Conservation (phyloP, 768 basidiomycete genomes). For the Rhodotorula toruloides region DNA sequence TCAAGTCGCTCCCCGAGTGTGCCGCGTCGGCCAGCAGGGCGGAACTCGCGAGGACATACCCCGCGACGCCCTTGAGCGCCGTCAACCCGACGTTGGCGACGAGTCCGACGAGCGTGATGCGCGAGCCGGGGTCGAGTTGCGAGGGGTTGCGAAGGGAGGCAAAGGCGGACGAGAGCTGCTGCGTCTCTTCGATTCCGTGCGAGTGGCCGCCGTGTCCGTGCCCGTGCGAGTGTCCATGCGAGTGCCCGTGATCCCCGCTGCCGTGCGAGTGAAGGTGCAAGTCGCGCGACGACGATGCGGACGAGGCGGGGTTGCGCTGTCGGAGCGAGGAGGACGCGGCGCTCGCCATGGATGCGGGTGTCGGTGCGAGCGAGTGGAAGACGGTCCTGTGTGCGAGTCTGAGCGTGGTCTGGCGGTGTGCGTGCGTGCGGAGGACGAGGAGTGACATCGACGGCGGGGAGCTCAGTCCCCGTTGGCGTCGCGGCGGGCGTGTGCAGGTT, state of each 20-base stretch:
- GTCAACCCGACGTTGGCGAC: constrained; percentile 77
- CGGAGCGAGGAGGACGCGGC: not conserved
- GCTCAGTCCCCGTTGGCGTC: not conserved
- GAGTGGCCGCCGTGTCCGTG: constrained; percentile 56
- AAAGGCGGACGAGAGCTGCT: constrained; percentile 64
- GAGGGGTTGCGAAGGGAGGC: constrained; percentile 49
- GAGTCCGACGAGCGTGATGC: constrained; percentile 78
- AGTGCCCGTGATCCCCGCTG: no score
- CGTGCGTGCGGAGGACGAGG: not conserved
- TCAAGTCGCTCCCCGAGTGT: constrained; percentile 77
- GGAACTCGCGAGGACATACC: constrained; percentile 80
- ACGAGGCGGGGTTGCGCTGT: not conserved
- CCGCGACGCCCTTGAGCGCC: constrained; percentile 74
- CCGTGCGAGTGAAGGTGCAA: no score
- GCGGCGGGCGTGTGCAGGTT: no score
- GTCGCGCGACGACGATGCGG: no score
- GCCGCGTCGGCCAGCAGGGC: constrained; percentile 88
- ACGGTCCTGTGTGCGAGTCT: not conserved
- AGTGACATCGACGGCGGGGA: not conserved
- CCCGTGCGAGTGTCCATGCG: constrained; percentile 23
- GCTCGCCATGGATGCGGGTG: not conserved
- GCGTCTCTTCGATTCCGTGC: constrained; percentile 59
- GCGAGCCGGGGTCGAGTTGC: constrained; percentile 56
- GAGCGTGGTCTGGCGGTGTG: not conserved
- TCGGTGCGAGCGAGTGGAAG: not conserved